phyloP scores from a whole-genome alignment of 2,329 filamentous ascomycete species.

The Exophiala sp. region DNA sequence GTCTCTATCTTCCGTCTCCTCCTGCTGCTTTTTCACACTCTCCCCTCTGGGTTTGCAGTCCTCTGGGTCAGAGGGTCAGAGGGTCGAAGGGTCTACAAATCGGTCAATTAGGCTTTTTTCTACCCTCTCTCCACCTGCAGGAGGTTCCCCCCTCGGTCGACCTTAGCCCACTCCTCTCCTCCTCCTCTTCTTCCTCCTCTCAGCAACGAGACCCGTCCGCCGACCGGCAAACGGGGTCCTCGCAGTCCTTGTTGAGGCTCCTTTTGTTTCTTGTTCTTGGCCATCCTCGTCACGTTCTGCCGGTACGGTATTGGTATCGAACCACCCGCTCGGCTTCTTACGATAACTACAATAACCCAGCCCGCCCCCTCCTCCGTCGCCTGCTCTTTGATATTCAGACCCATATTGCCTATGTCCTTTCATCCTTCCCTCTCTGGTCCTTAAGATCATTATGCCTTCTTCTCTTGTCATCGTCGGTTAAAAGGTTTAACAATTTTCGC shows the following conservation, averaged over 20 bases:
- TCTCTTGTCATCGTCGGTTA: background rate
- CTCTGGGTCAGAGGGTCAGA: background rate
- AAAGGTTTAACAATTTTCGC: constrained; percentile 1
- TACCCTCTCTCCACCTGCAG: constrained; percentile 2
- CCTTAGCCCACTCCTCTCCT: constrained; percentile 6
- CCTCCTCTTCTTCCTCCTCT: constrained; percentile 7
- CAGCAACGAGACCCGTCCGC: constrained; percentile 7
- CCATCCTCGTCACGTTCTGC: constrained; percentile 7
- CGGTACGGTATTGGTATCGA: constrained; percentile 24
- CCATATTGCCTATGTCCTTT: constrained; percentile 14
- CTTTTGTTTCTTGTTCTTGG: constrained; percentile 18
- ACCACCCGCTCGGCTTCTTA: background rate
- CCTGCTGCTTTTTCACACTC: constrained; percentile 2
- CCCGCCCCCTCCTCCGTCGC: constrained; percentile 10
- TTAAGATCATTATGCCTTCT: constrained; percentile 6
- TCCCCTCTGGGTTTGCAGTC: background rate
- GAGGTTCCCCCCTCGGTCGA: background rate
- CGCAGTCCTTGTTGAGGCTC: constrained; percentile 11
- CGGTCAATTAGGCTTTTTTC: constrained; percentile 7
- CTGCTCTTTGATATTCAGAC: background rate
- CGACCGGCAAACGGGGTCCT: constrained; percentile 12
- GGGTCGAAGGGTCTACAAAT: background rate
- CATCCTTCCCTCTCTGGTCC: background rate
- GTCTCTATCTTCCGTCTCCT: background rate
- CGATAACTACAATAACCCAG: constrained; percentile 17